Conservation (phyloP, 2,329 filamentous ascomycete genomes). For the Calonectria crousiana region DNA sequence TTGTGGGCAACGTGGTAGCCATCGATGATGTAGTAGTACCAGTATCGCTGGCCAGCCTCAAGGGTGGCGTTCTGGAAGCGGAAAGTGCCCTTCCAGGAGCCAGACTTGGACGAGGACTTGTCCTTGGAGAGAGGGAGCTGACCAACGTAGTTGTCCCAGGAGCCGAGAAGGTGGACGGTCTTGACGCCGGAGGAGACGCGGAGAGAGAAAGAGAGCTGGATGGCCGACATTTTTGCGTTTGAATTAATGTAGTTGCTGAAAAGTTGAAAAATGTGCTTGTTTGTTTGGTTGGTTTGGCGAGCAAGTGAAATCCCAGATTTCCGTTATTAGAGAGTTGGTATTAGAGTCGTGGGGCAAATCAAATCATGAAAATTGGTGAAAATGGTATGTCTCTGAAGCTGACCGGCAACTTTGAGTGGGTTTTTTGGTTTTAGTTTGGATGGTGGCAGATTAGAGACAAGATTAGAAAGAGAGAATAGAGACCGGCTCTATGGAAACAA, state of each 20-base stretch:
- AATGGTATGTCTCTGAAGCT: slow-evolving; percentile 51
- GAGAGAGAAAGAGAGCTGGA: slow-evolving; percentile 95
- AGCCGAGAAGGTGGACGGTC: slow-evolving; percentile 96
- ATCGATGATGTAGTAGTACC: slow-evolving; percentile 99
- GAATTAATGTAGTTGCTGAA: slow-evolving; percentile 50
- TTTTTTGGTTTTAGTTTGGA: slow-evolving; percentile 28
- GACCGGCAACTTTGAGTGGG: slow-evolving; percentile 54
- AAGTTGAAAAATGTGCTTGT: slow-evolving; percentile 34
- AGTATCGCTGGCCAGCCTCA: slow-evolving; percentile 92
- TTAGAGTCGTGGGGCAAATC: slow-evolving; percentile 42
- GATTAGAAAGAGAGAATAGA: slow-evolving; percentile 57
- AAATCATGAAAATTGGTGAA: slow-evolving; percentile 31
- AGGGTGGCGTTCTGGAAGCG: slow-evolving; percentile 91
- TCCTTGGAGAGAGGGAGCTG: slow-evolving; percentile 96
- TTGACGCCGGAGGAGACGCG: slow-evolving; percentile 97
- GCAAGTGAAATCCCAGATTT: slow-evolving; percentile 68
- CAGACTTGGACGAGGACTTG: slow-evolving; percentile 83
- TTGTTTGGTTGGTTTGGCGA: slow-evolving; percentile 53
- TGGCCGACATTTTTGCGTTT: slow-evolving; percentile 77
- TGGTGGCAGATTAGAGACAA: slow-evolving; percentile 46
- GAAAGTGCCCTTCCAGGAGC: slow-evolving; percentile 96
- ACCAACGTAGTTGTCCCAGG: slow-evolving; percentile 96
- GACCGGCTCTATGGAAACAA: slow-evolving; percentile 64
- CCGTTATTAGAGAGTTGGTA: slow-evolving; percentile 56
- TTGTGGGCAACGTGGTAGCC: slow-evolving; percentile 99